These are phyloP conservation scores for Russula brevipes DNA, from an alignment of 768 basidiomycete genomes.

Conservation along the genomic window DNA sequence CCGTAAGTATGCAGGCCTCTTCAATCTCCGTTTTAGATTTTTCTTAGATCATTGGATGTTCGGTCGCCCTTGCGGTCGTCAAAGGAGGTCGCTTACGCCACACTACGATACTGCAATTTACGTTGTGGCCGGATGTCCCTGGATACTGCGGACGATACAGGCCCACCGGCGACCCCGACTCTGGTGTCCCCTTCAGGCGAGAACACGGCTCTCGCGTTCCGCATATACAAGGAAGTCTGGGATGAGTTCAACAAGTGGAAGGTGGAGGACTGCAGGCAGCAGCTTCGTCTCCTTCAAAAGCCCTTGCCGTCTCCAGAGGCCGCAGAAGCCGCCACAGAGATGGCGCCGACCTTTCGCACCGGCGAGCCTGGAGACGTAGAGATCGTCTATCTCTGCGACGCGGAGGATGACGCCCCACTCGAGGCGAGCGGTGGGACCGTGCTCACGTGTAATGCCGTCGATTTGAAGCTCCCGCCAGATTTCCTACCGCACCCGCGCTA, in stretches of 20 bases:
- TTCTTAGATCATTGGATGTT: not conserved
- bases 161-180: not conserved
- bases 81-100: not conserved
- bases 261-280: constrained; percentile 20
- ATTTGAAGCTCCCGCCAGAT: constrained; percentile 1
- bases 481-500: constrained; percentile 39
- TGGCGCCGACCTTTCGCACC: not conserved
- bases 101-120: not conserved
- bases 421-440: constrained; percentile 2
- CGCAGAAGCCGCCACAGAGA: not conserved
- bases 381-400: constrained; percentile 3
- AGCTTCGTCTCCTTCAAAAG: constrained; percentile 20
- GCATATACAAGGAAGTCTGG: constrained; percentile 28
- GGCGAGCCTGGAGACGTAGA: constrained; percentile 6
- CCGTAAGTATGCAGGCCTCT: not conserved
- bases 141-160: not conserved
- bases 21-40: not conserved
- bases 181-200: not conserved
- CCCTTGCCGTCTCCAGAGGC: constrained; percentile 10
- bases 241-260: constrained; percentile 31
- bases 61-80: no score
- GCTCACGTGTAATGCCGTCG: not conserved
- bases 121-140: constrained; percentile 8
- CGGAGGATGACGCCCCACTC: constrained; percentile 15
- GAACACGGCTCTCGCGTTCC: not conserved